These are phyloP conservation scores for Lolium perenne DNA, from an alignment of 176 grass and related monocot genomes.

Conservation along the genomic window DNA sequence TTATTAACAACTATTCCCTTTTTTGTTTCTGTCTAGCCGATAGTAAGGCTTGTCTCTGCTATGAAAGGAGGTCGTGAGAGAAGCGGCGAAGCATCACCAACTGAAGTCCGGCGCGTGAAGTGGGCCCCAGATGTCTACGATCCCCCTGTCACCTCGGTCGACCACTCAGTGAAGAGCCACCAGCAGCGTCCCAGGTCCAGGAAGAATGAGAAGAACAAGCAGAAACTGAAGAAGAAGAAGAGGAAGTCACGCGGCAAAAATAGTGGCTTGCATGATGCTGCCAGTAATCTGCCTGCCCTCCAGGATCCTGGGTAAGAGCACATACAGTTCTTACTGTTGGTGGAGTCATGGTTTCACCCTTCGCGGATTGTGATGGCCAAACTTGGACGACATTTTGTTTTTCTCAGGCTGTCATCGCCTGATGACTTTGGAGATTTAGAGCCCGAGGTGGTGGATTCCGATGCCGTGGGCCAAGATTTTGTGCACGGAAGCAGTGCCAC, in stretches of 20 bases:
- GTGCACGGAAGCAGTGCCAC: constrained; percentile 24
- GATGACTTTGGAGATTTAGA: constrained; percentile 1
- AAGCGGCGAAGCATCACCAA: constrained; percentile 12
- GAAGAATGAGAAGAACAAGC: constrained; percentile 50
- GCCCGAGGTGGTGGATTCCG: constrained; percentile 35
- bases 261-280: background rate
- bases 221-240: constrained; percentile 42
- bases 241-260: constrained; percentile 35
- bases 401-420: background rate
- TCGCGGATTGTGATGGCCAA: background rate
- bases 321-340: background rate
- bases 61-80: constrained; percentile 49
- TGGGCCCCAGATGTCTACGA: constrained; percentile 61
- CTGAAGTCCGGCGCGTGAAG: constrained; percentile 19
- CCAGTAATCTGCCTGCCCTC: background rate
- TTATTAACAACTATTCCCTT: background rate
- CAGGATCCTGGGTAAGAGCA: constrained; percentile 26
- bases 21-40: background rate
- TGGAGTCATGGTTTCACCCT: background rate
- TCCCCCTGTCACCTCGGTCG: constrained; percentile 43
- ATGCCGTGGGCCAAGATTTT: constrained; percentile 9
- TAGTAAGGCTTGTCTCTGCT: constrained; percentile 43
- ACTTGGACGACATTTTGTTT: background rate
- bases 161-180: constrained; percentile 40
- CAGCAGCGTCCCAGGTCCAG: constrained; percentile 35